Base-by-base conservation (phyloP, 2,329 filamentous ascomycete species). In the Penicillium corylophilum region DNA sequence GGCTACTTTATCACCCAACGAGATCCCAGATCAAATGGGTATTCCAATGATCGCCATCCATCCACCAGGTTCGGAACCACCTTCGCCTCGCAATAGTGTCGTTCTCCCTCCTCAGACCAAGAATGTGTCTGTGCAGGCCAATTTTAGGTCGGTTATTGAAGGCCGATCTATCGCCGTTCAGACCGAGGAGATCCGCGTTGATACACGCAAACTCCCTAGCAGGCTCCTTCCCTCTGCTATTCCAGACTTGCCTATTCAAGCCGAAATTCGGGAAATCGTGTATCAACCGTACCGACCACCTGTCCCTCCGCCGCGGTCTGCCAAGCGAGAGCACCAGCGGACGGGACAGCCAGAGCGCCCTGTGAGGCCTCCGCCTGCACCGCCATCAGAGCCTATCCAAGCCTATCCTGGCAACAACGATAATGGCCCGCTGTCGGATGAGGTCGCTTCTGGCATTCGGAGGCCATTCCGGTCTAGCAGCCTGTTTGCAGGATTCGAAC, bases 11-110 rank as follows among this genome's bases (percentile, higher is more conserved):
- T 56, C 48, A 6, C 56, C 50, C 3, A 51, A 56, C 29, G 53
- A 55, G 29, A 52, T 52, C 10, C 49, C 60, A 36, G 22, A 46
- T 10, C 62, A 55, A 44, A 50, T 59, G 72, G 83, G 79, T 4
- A 88, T 96, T 55, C 93, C 93, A 0, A 89, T 86, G 63, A 99
- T 99, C 66, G 88, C 90, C 50, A 90, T 99, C 46, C 89, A 95
- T 61, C 94, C 94, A 28, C 93, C 94, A 0, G 84, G 81, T 3
- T 95, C 90, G 49, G 83, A 88, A 43, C 91, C 93, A n/a, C 79
- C 86, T 4, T 91, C 90, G 2, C 90, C 90, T 2, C 82, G 82
- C 43, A 83, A 87, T 59, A 85, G 87, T 46, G 80, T 85, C 5
- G 82, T 95, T 48, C 85, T 95, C 26, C 91, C 91, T 48, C 85